phyloP scores from a whole-genome alignment of 2,329 filamentous ascomycete species.

The Sporothrix brunneoviolacea region DNA sequence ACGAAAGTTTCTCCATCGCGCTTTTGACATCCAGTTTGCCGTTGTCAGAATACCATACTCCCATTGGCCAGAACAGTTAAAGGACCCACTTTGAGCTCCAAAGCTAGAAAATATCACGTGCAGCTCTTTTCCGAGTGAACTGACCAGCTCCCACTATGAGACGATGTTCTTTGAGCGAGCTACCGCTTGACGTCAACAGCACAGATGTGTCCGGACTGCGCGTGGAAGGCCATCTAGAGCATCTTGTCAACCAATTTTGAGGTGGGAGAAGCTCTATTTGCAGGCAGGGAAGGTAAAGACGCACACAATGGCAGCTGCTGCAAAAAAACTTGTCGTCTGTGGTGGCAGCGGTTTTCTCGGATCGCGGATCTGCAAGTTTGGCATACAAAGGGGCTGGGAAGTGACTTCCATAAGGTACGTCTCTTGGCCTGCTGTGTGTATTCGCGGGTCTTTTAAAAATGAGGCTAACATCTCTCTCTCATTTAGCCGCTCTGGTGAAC shows the following conservation, averaged over 20 bases:
- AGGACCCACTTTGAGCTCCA: background rate
- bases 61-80: background rate
- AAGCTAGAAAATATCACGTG: conserved; percentile 3
- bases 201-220: background rate
- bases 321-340: conserved; percentile 78
- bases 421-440: too few relatives aligned
- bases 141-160: conserved; percentile 7
- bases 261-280: background rate
- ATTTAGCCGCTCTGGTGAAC: conserved; percentile 77
- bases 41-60: background rate
- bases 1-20: too few relatives aligned
- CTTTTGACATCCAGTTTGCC: background rate
- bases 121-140: conserved; percentile 4
- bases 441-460: too few relatives aligned
- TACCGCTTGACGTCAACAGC: background rate
- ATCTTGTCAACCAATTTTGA: too few relatives aligned
- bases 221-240: background rate
- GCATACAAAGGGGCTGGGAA: conserved; percentile 78
- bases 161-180: too few relatives aligned
- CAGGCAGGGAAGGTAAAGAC: too few relatives aligned
- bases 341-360: conserved; percentile 92
- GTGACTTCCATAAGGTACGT: conserved; percentile 83
- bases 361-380: conserved; percentile 83
- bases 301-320: conserved; percentile 25
- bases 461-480: too few relatives aligned